Conservation (phyloP, 768 basidiomycete species). For the Podaxis sp. region DNA sequence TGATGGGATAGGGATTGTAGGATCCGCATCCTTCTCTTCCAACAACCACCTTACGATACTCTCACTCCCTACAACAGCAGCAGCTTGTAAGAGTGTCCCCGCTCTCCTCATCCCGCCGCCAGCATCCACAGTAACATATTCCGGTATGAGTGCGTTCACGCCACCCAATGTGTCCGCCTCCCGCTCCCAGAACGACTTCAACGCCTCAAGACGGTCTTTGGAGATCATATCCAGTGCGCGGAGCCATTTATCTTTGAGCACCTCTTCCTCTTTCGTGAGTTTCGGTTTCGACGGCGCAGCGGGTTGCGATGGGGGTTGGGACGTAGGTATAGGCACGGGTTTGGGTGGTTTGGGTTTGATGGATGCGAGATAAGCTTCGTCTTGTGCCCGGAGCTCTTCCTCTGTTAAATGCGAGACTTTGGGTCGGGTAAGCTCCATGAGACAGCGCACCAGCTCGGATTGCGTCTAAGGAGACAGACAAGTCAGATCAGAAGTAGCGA, state of each 20-base stretch:
- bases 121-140: conserved; percentile 36
- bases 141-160: conserved; percentile 60
- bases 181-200: conserved; percentile 79
- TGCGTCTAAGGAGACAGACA: conserved; percentile 59
- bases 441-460: conserved; percentile 83
- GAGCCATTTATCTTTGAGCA: conserved; percentile 72
- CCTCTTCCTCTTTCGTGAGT: conserved; percentile 78
- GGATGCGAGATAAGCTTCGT: conserved; percentile 86
- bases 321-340: conserved; percentile 29
- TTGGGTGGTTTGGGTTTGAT: conserved; percentile 73
- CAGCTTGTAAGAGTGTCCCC: conserved; percentile 74
- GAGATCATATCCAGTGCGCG: conserved; percentile 86
- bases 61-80: conserved; percentile 69
- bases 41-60: conserved; percentile 73
- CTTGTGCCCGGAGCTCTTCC: conserved; percentile 76
- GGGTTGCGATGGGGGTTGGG: conserved; percentile 30
- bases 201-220: conserved; percentile 80
- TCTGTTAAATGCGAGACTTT: conserved; percentile 87
- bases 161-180: conserved; percentile 57
- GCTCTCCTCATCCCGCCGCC: conserved; percentile 17
- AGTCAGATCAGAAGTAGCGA: not conserved
- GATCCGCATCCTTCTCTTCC: conserved; percentile 73
- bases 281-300: conserved; percentile 51
- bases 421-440: conserved; percentile 77
- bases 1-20: conserved; percentile 60